Conservation (phyloP, 2,329 filamentous ascomycete species). For the Lachnellula cervina region DNA sequence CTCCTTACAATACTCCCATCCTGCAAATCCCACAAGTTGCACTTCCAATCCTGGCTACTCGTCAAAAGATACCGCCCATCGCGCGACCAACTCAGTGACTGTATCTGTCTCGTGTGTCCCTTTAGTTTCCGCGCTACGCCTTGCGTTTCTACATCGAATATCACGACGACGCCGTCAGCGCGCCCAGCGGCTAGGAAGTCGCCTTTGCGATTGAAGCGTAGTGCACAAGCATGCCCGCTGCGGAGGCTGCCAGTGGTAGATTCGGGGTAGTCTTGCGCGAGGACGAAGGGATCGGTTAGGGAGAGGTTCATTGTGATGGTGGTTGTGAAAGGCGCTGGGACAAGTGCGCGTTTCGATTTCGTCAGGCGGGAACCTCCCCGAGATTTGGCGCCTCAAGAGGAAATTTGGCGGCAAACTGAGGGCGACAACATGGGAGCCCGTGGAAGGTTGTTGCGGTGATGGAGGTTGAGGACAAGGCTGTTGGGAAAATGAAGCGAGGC, state of each 20-base stretch:
- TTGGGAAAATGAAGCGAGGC: too few relatives aligned
- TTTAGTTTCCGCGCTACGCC: slow-evolving; percentile 90
- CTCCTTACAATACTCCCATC: slow-evolving; percentile 67
- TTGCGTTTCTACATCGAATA: slow-evolving; percentile 97
- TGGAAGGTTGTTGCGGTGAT: too few relatives aligned
- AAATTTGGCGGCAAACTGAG: too few relatives aligned
- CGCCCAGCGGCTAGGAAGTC: slow-evolving; percentile 93
- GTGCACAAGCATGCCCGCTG: slow-evolving; percentile 55
- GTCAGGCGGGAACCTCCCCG: too few relatives aligned
- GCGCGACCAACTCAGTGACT: slow-evolving; percentile 91
- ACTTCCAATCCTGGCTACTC: slow-evolving; percentile 94
- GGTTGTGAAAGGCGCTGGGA: too few relatives aligned
- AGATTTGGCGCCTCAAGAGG: too few relatives aligned
- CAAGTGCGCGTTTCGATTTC: too few relatives aligned
- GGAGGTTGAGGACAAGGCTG: too few relatives aligned
- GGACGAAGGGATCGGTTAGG: slow-evolving; percentile 66
- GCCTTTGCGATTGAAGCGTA: slow-evolving; percentile 89
- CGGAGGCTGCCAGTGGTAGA: slow-evolving; percentile 83
- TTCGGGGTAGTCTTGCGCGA: slow-evolving; percentile 80
- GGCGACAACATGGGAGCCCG: too few relatives aligned
- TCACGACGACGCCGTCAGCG: slow-evolving; percentile 88
- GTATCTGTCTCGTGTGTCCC: slow-evolving; percentile 89
- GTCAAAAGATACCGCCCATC: slow-evolving; percentile 89
- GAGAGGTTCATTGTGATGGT: slow-evolving; percentile 59
- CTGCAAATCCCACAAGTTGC: slow-evolving; percentile 88